A percentile compares a stretch with the other conserved stretches of the same genome.
phyloP scores from a whole-genome alignment of 441 rosid species.

The Erodium moschatum region DNA sequence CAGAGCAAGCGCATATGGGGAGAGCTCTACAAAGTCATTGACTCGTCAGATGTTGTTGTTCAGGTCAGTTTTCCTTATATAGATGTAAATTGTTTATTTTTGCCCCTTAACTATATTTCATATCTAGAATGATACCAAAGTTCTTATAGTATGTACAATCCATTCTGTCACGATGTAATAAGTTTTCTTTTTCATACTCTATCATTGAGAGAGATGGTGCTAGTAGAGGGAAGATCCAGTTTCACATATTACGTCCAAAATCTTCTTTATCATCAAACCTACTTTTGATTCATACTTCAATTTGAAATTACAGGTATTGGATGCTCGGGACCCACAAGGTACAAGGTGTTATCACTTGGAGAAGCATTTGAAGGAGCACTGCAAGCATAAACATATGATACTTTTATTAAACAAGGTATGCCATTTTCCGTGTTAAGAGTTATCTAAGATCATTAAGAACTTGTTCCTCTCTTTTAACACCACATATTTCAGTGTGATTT shows the following conservation, averaged over 20 bases:
- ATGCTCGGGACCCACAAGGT: constrained; percentile 95
- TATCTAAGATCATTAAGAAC: not conserved
- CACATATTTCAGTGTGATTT: constrained; percentile 64
- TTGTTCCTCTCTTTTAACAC: not conserved
- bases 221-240: not conserved
- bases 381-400: constrained; percentile 82
- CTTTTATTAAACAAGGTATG: constrained; percentile 76
- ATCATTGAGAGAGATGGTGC: not conserved
- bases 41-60: constrained; percentile 90
- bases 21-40: constrained; percentile 91
- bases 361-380: constrained; percentile 80
- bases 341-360: constrained; percentile 86
- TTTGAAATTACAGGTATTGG: constrained; percentile 55
- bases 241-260: not conserved
- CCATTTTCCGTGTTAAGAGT: constrained; percentile 7
- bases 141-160: not conserved
- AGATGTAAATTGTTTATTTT: constrained; percentile 3
- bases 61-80: constrained; percentile 42
- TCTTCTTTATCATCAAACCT: constrained; percentile 1
- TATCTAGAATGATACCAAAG: not conserved
- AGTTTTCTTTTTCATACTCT: not conserved
- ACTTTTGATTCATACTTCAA: not conserved
- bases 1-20: constrained; percentile 98
- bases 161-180: not conserved
- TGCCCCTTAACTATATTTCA: not conserved